Percentiles rank a stretch among this genome's conserved stretches.
phyloP scores from a whole-genome alignment of 2,329 filamentous ascomycete species.

The Fonsecaea erecta region DNA sequence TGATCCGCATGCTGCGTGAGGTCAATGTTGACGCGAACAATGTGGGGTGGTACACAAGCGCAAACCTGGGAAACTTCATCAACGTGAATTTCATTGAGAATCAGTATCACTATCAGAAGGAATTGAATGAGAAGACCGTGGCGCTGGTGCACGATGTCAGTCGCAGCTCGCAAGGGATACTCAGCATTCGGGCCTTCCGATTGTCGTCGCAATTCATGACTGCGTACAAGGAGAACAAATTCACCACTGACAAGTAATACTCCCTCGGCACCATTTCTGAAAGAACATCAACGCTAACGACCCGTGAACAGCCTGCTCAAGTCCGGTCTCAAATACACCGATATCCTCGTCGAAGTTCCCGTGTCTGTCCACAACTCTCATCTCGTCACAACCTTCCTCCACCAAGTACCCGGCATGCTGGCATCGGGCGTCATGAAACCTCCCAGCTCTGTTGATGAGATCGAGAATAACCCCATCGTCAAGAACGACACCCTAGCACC shows the following conservation, averaged over 20 bases:
- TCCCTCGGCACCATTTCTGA: background rate
- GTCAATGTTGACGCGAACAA: conserved; percentile 99
- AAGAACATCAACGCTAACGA: conserved; percentile 37
- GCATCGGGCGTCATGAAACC: conserved; percentile 54
- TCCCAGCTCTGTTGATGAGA: conserved; percentile 77
- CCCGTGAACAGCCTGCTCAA: conserved; percentile 75
- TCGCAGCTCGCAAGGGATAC: conserved; percentile 86
- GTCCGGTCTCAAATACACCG: conserved; percentile 88
- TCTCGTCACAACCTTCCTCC: conserved; percentile 90
- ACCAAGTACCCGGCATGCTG: conserved; percentile 78
- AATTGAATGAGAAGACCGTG: conserved; percentile 81
- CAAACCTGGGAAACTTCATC: conserved; percentile 98
- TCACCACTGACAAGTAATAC: conserved; percentile 88
- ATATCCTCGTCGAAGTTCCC: conserved; percentile 89
- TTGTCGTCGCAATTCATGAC: conserved; percentile 85
- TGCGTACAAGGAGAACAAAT: conserved; percentile 95
- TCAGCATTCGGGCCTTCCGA: conserved; percentile 89
- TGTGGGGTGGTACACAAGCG: conserved; percentile 97
- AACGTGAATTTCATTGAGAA: conserved; percentile 96
- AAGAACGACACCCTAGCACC: conserved; percentile 73
- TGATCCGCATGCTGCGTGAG: conserved; percentile 95
- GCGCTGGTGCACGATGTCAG: conserved; percentile 94
- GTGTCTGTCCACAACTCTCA: conserved; percentile 95
- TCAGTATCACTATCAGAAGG: conserved; percentile 95
- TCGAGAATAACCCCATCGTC: conserved; percentile 67